phyloP scores from a whole-genome alignment of 495 filamentous ascomycete species.

The Lichenothelia convexa region DNA sequence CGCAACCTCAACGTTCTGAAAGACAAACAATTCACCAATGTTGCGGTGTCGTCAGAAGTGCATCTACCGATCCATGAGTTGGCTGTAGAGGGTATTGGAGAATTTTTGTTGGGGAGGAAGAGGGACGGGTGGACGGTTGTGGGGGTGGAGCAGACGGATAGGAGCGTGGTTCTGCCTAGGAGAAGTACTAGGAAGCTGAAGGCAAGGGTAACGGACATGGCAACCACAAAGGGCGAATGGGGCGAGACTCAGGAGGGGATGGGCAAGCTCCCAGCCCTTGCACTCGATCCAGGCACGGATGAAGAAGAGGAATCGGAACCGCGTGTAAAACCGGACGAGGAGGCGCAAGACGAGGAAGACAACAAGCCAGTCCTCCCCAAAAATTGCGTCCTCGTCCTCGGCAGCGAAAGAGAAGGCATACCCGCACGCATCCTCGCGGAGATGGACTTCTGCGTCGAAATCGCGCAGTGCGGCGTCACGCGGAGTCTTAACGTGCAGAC shows the following conservation, averaged over 20 bases:
- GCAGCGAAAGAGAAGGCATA: constrained; percentile 30
- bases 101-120: constrained; percentile 16
- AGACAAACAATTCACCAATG: constrained; percentile 23
- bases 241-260: not conserved
- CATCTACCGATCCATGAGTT: constrained; percentile 27
- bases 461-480: constrained; percentile 27
- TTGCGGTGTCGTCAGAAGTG: constrained; percentile 24
- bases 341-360: not conserved
- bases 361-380: constrained; percentile 18
- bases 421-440: constrained; percentile 24
- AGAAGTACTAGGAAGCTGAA: constrained; percentile 11
- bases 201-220: not conserved
- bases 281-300: not conserved
- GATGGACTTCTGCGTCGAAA: constrained; percentile 30
- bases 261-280: not conserved
- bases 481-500: constrained; percentile 36
- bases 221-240: not conserved
- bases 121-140: constrained; percentile 24
- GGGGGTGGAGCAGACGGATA: constrained; percentile 32
- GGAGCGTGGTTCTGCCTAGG: constrained; percentile 22
- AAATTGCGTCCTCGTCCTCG: constrained; percentile 26
- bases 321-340: not conserved
- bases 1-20: constrained; percentile 12
- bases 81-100: constrained; percentile 10
- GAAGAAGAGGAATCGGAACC: too few species aligned